phyloP scores from a whole-genome alignment of 352 stramenopile genomes.

The Labyrinthula sp. region DNA sequence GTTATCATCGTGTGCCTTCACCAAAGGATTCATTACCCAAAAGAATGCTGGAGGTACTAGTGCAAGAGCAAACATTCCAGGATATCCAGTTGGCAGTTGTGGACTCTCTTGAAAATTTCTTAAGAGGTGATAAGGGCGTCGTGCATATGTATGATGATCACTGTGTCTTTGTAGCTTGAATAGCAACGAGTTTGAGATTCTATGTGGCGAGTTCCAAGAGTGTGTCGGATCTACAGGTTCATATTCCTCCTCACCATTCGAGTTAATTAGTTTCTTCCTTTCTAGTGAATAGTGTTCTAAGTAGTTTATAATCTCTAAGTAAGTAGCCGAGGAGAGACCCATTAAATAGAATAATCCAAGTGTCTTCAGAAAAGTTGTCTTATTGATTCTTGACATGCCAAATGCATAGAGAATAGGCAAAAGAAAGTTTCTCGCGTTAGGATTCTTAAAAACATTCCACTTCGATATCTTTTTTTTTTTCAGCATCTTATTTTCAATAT shows the following conservation, averaged over 20 bases:
- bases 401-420: constrained; percentile 14
- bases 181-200: constrained; percentile 28
- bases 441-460: constrained; percentile 8
- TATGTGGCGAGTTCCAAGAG: constrained; percentile 29
- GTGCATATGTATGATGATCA: constrained; percentile 29
- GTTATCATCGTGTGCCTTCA: constrained; percentile 10
- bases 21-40: constrained; percentile 26
- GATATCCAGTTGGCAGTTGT: constrained; percentile 29
- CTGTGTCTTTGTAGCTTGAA: constrained; percentile 31
- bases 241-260: constrained; percentile 19
- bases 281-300: constrained; percentile 28
- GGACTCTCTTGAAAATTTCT: constrained; percentile 30
- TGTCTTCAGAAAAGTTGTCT: constrained; percentile 4
- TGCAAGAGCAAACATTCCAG: constrained; percentile 27
- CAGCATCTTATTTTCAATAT: constrained; percentile 18
- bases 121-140: constrained; percentile 25
- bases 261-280: constrained; percentile 27
- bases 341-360: constrained; percentile 29
- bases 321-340: constrained; percentile 3
- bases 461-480: background rate
- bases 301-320: constrained; percentile 31
- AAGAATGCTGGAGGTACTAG: constrained; percentile 23
- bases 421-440: constrained; percentile 14
- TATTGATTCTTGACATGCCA: constrained; percentile 2
- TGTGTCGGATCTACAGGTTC: constrained; percentile 27